A percentile compares a stretch with the other conserved stretches of the same genome.
Conservation (phyloP, 2,329 filamentous ascomycete species). For the Xylaria sp. region DNA sequence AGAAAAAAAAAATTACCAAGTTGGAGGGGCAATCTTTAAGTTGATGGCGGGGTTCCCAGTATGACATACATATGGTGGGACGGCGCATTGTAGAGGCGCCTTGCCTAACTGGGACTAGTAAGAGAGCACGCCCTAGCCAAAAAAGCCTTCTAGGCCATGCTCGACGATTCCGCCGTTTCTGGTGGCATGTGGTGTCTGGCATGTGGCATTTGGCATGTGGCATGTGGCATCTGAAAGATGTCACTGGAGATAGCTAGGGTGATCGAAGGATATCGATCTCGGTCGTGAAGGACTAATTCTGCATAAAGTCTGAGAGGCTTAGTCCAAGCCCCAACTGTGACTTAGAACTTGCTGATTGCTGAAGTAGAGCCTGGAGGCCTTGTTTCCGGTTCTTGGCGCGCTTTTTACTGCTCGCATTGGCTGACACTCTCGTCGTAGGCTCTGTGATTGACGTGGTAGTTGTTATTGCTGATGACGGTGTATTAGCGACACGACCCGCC, state of each 20-base stretch:
- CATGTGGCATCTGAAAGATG: background rate
- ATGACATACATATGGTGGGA: constrained; percentile 36
- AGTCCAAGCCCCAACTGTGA: constrained; percentile 54
- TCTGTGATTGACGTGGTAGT: constrained; percentile 20
- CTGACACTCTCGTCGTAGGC: constrained; percentile 49
- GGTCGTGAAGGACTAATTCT: constrained; percentile 46
- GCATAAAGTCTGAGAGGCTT: constrained; percentile 68
- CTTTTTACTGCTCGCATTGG: constrained; percentile 72
- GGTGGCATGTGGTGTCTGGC: background rate
- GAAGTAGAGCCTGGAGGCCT: constrained; percentile 73
- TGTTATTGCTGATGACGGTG: background rate
- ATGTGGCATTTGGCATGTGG: constrained; percentile 6
- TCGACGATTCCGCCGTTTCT: constrained; percentile 25
- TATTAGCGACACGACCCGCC: background rate
- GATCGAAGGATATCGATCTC: background rate
- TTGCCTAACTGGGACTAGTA: constrained; percentile 32
- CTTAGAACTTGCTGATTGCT: constrained; percentile 56
- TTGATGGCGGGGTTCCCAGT: constrained; percentile 54
- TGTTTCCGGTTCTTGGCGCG: constrained; percentile 73
- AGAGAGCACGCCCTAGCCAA: background rate
- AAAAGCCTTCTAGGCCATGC: constrained; percentile 28
- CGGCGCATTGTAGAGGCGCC: background rate
- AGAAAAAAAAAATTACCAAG: constrained; percentile 37
- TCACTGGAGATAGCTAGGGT: background rate
- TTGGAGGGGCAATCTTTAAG: constrained; percentile 53